phyloP scores from a whole-genome alignment of 345 rosid species.

The Noccaea bulbosa region DNA sequence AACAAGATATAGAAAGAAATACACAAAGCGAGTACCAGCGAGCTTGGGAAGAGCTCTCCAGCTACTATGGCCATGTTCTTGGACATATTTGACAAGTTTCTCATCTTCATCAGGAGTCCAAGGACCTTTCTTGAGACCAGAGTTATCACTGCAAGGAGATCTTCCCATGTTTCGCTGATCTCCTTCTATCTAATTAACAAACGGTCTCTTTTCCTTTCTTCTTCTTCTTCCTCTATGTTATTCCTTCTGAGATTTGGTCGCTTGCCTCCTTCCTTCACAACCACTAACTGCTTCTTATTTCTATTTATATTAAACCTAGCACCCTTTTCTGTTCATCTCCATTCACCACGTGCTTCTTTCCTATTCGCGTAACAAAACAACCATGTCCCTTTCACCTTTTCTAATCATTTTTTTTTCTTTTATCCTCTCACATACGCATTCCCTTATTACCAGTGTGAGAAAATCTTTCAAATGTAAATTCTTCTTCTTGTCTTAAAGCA shows the following conservation, averaged over 20 bases:
- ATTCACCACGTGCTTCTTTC: slow-evolving; percentile 42
- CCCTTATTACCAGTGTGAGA: slow-evolving; percentile 23
- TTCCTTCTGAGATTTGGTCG: slow-evolving; percentile 40
- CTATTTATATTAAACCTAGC: slow-evolving; percentile 61
- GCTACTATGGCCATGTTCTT: slow-evolving; percentile 83
- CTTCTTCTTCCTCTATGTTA: slow-evolving; percentile 12
- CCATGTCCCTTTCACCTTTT: slow-evolving; percentile 45
- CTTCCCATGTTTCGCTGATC: slow-evolving; percentile 58
- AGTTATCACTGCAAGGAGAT: slow-evolving; percentile 66
- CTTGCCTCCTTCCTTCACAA: slow-evolving; percentile 59
- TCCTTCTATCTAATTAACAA: slow-evolving; percentile 36
- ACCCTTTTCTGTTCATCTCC: slow-evolving; percentile 35
- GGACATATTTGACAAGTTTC: slow-evolving; percentile 61
- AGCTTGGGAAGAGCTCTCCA: slow-evolving; percentile 93
- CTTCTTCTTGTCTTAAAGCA: slow-evolving; percentile 42
- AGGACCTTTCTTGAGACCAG: slow-evolving; percentile 84
- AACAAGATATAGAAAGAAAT: background rate
- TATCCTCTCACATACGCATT: slow-evolving; percentile 31
- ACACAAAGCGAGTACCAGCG: slow-evolving; percentile 53
- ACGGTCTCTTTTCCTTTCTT: slow-evolving; percentile 4
- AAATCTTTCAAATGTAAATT: slow-evolving; percentile 29
- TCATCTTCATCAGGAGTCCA: slow-evolving; percentile 93
- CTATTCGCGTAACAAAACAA: slow-evolving; percentile 43
- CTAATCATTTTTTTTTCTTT: slow-evolving; percentile 26
- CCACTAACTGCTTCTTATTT: slow-evolving; percentile 52